These are phyloP conservation scores for Alternaria panax DNA, from an alignment of 2,329 filamentous ascomycete genomes.

Conservation along the genomic window DNA sequence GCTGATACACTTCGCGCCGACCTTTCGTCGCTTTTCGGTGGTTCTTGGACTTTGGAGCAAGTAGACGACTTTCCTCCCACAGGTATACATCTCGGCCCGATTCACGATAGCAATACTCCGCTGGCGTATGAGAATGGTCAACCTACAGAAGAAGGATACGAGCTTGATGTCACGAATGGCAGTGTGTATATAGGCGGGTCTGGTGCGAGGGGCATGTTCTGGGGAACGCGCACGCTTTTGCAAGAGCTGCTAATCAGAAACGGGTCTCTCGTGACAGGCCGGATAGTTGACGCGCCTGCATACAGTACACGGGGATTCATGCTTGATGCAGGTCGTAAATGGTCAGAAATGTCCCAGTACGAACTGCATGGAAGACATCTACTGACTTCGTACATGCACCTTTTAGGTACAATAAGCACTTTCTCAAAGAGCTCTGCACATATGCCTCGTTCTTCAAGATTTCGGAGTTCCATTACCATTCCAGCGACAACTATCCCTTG, in stretches of 20 bases:
- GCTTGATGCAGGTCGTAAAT: conserved; percentile 56
- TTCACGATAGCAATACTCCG: conserved; percentile 30
- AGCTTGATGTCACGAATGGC: conserved; percentile 49
- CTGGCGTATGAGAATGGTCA: conserved; percentile 59
- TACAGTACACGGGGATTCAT: conserved; percentile 57
- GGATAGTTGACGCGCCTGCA: conserved; percentile 52
- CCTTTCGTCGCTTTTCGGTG: conserved; percentile 52
- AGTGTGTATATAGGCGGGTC: conserved; percentile 52
- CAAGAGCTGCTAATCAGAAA: conserved; percentile 53
- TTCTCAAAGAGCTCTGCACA: conserved; percentile 56
- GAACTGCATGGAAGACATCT: background rate
- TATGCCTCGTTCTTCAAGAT: conserved; percentile 59
- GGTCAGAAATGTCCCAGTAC: conserved; percentile 19
- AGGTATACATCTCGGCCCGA: conserved; percentile 56
- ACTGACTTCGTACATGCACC: background rate
- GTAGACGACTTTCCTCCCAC: conserved; percentile 47
- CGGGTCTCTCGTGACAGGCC: conserved; percentile 40
- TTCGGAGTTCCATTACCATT: conserved; percentile 60
- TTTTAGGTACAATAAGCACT: conserved; percentile 45
- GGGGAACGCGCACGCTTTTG: conserved; percentile 57
- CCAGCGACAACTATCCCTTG: conserved; percentile 59
- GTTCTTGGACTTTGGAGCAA: conserved; percentile 52
- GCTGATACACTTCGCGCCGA: conserved; percentile 58
- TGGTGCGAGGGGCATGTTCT: conserved; percentile 57
- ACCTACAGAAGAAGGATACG: conserved; percentile 60